These are phyloP conservation scores for Rosa chinensis DNA, from an alignment of 306 rosid genomes.

Conservation along the genomic window DNA sequence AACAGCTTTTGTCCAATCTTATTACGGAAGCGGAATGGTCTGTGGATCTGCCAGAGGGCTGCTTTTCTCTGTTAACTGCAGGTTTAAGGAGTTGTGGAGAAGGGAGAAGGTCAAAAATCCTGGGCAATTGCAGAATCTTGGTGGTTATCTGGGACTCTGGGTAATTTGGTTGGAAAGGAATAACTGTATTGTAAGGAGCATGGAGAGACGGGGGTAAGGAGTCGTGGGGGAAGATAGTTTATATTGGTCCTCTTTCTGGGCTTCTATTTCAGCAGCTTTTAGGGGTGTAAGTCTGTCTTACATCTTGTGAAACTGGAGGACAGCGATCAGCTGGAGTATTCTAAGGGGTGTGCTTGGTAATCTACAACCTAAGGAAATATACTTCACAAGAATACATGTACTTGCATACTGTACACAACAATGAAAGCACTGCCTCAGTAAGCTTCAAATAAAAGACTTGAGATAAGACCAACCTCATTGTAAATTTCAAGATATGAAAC, in stretches of 20 bases:
- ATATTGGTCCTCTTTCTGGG: background rate
- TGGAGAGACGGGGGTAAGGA: background rate
- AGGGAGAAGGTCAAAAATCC: background rate
- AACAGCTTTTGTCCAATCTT: background rate
- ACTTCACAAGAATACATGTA: conserved; percentile 3
- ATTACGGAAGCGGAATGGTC: too few species aligned
- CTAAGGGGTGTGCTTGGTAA: background rate
- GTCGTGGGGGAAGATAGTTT: background rate
- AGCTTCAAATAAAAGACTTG: background rate
- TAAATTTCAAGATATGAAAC: conserved; percentile 88
- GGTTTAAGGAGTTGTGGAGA: background rate
- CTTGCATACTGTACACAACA: background rate
- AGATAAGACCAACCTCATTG: conserved; percentile 67
- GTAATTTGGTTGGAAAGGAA: background rate
- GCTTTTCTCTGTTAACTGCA: too few species aligned
- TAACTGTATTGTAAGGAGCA: background rate
- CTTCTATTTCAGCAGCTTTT: background rate
- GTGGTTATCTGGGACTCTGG: background rate
- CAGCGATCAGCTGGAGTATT: background rate
- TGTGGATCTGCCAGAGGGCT: too few species aligned
- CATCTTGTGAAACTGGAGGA: background rate
- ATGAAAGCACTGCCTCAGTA: background rate
- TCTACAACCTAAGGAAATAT: background rate
- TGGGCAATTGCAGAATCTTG: background rate
- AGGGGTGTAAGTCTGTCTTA: background rate